A percentile compares a stretch with the other conserved stretches of the same genome.
phyloP scores from a whole-genome alignment of 345 rosid genomes.

The Diplotaxis tenuifolia region DNA sequence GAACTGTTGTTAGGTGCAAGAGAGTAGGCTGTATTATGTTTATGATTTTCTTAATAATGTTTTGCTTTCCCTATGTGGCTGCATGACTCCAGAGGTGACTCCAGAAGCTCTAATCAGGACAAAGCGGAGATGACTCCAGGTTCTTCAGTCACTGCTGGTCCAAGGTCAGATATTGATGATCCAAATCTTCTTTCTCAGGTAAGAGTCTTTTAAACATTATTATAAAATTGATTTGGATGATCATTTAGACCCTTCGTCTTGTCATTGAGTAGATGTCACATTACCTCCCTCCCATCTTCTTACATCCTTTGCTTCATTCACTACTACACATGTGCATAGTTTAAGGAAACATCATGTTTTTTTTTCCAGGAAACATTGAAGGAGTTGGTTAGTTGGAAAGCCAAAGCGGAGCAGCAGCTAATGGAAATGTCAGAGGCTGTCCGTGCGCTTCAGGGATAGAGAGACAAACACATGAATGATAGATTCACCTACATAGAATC shows the following conservation, averaged over 20 bases:
- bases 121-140: constrained; percentile 64
- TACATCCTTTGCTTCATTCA: constrained; percentile 2
- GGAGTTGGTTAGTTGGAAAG: constrained; percentile 77
- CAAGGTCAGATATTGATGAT: constrained; percentile 53
- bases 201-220: background rate
- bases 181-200: constrained; percentile 60
- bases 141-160: constrained; percentile 55
- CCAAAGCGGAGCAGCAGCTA: constrained; percentile 73
- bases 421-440: constrained; percentile 54
- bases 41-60: background rate
- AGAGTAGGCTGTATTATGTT: constrained; percentile 4
- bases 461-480: constrained; percentile 17
- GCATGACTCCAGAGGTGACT: constrained; percentile 54
- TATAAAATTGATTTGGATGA: background rate
- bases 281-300: background rate
- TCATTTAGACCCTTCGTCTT: background rate
- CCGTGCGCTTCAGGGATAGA: constrained; percentile 49
- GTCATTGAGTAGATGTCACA: background rate
- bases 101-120: constrained; percentile 50
- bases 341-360: background rate
- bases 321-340: no score
- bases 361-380: constrained; percentile 60
- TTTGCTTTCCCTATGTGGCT: constrained; percentile 10
- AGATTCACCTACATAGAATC: constrained; percentile 31
- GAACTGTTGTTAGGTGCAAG: background rate